phyloP scores from a whole-genome alignment of 306 rosid genomes.

The Herpetospermum pedunculosum region DNA sequence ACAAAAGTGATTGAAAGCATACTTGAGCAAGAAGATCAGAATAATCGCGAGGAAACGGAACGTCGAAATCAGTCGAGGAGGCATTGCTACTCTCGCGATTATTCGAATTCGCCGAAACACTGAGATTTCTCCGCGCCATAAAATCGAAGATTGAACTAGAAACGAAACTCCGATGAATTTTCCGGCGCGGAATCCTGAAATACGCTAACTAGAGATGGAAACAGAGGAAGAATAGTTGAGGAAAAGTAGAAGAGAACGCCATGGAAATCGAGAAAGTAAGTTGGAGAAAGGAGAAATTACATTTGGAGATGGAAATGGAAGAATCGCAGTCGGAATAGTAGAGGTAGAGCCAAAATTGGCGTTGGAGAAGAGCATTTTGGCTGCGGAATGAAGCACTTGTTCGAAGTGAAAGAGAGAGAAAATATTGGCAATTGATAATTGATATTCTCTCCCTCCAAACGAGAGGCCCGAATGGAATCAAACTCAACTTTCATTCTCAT shows the following conservation, averaged over 20 bases:
- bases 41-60: conserved; percentile 63
- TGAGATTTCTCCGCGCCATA: conserved; percentile 14
- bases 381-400: background rate
- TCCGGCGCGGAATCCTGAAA: conserved; percentile 16
- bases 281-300: conserved; percentile 12
- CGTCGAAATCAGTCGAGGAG: conserved; percentile 41
- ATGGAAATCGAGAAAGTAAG: background rate
- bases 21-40: conserved; percentile 79
- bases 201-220: conserved; percentile 22
- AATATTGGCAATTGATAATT: background rate
- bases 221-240: background rate
- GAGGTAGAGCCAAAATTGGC: conserved; percentile 13
- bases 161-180: conserved; percentile 15
- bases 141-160: conserved; percentile 6
- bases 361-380: conserved; percentile 32
- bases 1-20: conserved; percentile 3
- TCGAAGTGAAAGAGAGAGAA: background rate
- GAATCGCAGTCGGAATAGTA: conserved; percentile 21
- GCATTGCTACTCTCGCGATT: conserved; percentile 26
- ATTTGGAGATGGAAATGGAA: conserved; percentile 26
- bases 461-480: background rate
- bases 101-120: conserved; percentile 24
- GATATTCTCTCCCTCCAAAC: conserved; percentile 5
- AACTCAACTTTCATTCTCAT: background rate
- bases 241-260: background rate